A percentile compares a stretch with the other conserved stretches of the same genome.
Evolutionary conservation across 2,329 filamentous ascomycete species (phyloP).

Genomic region (Talaromyces sp.): DNA sequence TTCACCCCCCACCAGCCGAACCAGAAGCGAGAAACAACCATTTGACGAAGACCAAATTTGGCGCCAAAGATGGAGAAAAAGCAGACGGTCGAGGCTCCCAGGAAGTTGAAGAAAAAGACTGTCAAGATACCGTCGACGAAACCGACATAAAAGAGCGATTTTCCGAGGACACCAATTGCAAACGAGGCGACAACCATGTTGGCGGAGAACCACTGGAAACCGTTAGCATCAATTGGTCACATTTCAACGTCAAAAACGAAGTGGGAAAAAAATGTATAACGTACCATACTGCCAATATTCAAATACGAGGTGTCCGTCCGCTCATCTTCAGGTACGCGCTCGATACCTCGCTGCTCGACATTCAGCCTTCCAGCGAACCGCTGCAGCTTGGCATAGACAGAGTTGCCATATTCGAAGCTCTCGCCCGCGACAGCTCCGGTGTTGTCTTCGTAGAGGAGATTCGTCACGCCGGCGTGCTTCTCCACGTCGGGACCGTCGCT

Average conservation of each 20-base stretch:
- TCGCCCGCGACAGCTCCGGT: slow-evolving; percentile 52
- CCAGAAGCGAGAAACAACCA: slow-evolving; percentile 72
- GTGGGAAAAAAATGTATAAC: slow-evolving; percentile 21
- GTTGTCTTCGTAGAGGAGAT: slow-evolving; percentile 22
- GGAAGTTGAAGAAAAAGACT: slow-evolving; percentile 60
- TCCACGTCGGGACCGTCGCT: not conserved
- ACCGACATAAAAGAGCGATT: slow-evolving; percentile 63
- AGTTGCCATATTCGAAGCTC: slow-evolving; percentile 52
- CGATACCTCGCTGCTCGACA: slow-evolving; percentile 69
- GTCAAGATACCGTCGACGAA: slow-evolving; percentile 67
- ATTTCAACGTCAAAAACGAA: not conserved
- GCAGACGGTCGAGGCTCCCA: slow-evolving; percentile 66
- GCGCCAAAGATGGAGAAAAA: slow-evolving; percentile 76
- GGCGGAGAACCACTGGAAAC: slow-evolving; percentile 63
- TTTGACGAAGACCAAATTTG: slow-evolving; percentile 67
- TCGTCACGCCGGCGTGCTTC: not conserved
- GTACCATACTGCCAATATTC: slow-evolving; percentile 67
- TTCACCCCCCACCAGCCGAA: slow-evolving; percentile 69
- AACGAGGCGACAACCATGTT: slow-evolving; percentile 75
- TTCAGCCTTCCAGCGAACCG: slow-evolving; percentile 59
- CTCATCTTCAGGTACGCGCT: slow-evolving; percentile 66
- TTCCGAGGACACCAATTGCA: slow-evolving; percentile 65
- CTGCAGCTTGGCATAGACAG: slow-evolving; percentile 54
- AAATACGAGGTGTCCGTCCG: slow-evolving; percentile 58
- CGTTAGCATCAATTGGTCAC: not conserved